These are phyloP conservation scores for Irpex sp. DNA, from an alignment of 1,284 basidiomycete genomes.

Conservation along the genomic window DNA sequence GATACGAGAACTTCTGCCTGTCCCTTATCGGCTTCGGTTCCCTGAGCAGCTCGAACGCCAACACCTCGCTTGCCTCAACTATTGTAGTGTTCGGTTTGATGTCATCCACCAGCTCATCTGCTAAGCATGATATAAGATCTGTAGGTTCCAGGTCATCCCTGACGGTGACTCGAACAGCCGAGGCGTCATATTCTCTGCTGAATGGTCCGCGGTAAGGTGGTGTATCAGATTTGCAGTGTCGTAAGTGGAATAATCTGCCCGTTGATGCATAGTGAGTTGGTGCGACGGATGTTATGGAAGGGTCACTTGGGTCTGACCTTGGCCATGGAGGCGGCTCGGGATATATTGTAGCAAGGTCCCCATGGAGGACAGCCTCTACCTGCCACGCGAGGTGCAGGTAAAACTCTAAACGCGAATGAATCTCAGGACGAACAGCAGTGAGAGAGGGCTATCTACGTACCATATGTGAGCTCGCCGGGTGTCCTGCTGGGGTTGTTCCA, in stretches of 20 bases:
- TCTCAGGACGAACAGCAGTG: not conserved
- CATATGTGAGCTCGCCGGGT: slow-evolving; percentile 37
- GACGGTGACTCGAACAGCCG: slow-evolving; percentile 39
- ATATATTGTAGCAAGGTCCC: slow-evolving; percentile 6
- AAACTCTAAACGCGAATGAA: slow-evolving; percentile 28
- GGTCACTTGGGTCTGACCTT: slow-evolving; percentile 24
- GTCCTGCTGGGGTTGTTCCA: slow-evolving; percentile 32
- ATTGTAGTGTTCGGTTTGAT: slow-evolving; percentile 44
- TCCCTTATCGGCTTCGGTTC: slow-evolving; percentile 24
- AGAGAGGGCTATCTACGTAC: slow-evolving; percentile 22
- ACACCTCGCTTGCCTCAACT: slow-evolving; percentile 53
- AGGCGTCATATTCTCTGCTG: slow-evolving; percentile 30
- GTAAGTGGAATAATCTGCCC: slow-evolving; percentile 38
- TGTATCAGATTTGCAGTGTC: slow-evolving; percentile 33
- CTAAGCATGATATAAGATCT: slow-evolving; percentile 58
- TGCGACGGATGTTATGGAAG: not conserved
- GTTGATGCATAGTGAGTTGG: slow-evolving; percentile 1
- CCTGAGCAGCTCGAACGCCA: slow-evolving; percentile 53
- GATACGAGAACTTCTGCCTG: slow-evolving; percentile 53
- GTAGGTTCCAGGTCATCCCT: slow-evolving; percentile 35
- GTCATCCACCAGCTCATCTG: slow-evolving; percentile 37
- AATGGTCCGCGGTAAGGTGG: slow-evolving; percentile 27
- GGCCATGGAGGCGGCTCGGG: slow-evolving; percentile 17
- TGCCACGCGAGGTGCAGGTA: slow-evolving; percentile 32
- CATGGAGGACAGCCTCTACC: slow-evolving; percentile 28